A percentile compares a stretch with the other conserved stretches of the same genome.
Conservation (phyloP, 495 filamentous ascomycete genomes). For the Podospora sp. region DNA sequence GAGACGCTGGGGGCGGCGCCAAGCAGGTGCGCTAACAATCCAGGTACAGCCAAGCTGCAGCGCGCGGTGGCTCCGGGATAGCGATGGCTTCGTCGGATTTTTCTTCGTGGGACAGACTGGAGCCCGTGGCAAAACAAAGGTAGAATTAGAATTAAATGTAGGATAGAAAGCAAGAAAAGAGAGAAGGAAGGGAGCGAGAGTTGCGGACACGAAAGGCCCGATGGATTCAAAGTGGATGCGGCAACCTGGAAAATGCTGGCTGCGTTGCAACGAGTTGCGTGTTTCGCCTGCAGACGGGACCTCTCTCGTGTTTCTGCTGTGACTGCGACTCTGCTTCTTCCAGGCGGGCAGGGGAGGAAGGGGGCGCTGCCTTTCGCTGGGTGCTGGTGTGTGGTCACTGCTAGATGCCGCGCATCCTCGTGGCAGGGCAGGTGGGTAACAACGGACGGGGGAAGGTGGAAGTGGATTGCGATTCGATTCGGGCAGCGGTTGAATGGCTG, state of each 20-base stretch:
- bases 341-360: neutral
- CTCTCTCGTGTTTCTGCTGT: slow-evolving; percentile 21
- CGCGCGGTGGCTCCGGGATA: slow-evolving; percentile 3
- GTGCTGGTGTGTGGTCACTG: slow-evolving; percentile 21
- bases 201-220: slow-evolving; percentile 15
- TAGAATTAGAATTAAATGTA: slow-evolving; percentile 25
- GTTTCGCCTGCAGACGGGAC: slow-evolving; percentile 25
- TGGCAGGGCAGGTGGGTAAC: slow-evolving; percentile 17
- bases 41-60: slow-evolving; percentile 9
- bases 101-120: slow-evolving; percentile 16
- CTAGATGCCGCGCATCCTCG: slow-evolving; percentile 22
- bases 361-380: slow-evolving; percentile 7
- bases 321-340: slow-evolving; percentile 10
- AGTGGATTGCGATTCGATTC: neutral
- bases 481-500: slow-evolving; percentile 21
- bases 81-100: slow-evolving; percentile 6
- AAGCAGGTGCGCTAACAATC: slow-evolving; percentile 15
- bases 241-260: slow-evolving; percentile 21
- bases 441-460: slow-evolving; percentile 16
- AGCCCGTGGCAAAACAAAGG: slow-evolving; percentile 14
- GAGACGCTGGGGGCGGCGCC: slow-evolving; percentile 19
- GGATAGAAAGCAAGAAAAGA: slow-evolving; percentile 10
- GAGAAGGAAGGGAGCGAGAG: slow-evolving; percentile 6
- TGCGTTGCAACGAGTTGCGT: slow-evolving; percentile 24
- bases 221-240: slow-evolving; percentile 21